These are phyloP conservation scores for Brassica incana DNA, from an alignment of 345 rosid species.

Conservation along the genomic window DNA sequence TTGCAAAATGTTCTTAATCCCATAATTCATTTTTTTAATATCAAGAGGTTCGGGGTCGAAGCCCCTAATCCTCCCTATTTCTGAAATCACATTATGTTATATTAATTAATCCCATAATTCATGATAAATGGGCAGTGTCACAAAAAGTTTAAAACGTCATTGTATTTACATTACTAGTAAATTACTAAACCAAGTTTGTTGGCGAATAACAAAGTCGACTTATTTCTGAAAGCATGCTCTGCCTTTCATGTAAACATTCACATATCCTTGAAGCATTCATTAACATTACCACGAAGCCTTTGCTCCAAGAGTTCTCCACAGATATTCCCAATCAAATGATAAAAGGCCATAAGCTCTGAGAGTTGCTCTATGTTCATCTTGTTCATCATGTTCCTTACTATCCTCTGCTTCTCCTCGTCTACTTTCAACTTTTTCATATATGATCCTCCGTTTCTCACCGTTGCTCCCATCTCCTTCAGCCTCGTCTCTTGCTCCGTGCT, in stretches of 20 bases:
- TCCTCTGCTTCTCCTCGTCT: conserved; percentile 61
- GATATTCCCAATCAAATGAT: conserved; percentile 71
- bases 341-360: conserved; percentile 76
- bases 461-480: conserved; percentile 92
- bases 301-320: conserved; percentile 72
- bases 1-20: no score
- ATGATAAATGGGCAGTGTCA: not conserved
- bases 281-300: conserved; percentile 53
- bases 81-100: no score
- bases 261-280: conserved; percentile 23
- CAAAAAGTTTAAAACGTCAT: not conserved
- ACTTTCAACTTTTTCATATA: conserved; percentile 57
- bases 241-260: conserved; percentile 14
- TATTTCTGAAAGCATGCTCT: conserved; percentile 16
- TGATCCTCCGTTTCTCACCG: conserved; percentile 77
- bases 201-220: conserved; percentile 19
- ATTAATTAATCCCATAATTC: not conserved
- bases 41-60: no score
- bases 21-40: no score
- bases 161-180: not conserved
- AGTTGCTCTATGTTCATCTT: conserved; percentile 71
- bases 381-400: conserved; percentile 61
- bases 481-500: conserved; percentile 76
- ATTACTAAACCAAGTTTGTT: not conserved
- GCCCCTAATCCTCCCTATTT: no score